Evolutionary conservation across 1,284 basidiomycete species (phyloP), one percentile per base, ranked within the genome.

Genomic region (Irpex rosettiformis): DNA sequence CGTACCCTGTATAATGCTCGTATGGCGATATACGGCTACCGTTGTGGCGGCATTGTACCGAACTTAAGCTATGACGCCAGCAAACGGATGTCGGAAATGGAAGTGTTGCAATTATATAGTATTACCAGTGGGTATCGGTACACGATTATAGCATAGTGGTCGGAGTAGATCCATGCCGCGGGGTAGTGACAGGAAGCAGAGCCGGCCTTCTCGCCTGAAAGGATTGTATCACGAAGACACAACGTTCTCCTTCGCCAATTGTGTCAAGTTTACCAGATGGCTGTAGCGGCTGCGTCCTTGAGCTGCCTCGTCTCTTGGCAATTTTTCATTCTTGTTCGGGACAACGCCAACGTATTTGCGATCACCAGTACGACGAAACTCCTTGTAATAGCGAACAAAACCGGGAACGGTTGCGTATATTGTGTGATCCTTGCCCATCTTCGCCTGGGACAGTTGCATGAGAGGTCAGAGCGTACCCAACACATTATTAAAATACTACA

Each of bases 381-480:
- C 75, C 70, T 84, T 87, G 85, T 96, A 98, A 76, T 94, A 98
- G 54, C 93, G 90, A 54, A 98, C 91, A 71, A 84, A 94, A 18
- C 95, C 95, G 0, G 95, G 94, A 18, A 88, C 86, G 11, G 85
- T 80, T 18, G 95, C 94, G 70, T 88, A 96, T 58, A 98, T 80
- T 0, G 96, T 98, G 73, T 96, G 93, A 74, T 98, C 95, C 61
- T 89, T 85, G 27, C 95, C 96, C 69, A 93, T 89, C 63, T 86
- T 86, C 59, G 97, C 93, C 92, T 94, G 67, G 37, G n/a, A 30
- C 7, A 54, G 22, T 45, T 55, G 55, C 54, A 11, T 57, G 61
- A 68, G 33, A 33, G 64, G 63, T 58, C 49, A 58, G 54, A 25
- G 6, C 16, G 24, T 47, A 24, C 51, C 7, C n/a, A 28, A 57